These are phyloP conservation scores for Colletotrichum spaethianum DNA, from an alignment of 2,329 filamentous ascomycete genomes.

Conservation along the genomic window DNA sequence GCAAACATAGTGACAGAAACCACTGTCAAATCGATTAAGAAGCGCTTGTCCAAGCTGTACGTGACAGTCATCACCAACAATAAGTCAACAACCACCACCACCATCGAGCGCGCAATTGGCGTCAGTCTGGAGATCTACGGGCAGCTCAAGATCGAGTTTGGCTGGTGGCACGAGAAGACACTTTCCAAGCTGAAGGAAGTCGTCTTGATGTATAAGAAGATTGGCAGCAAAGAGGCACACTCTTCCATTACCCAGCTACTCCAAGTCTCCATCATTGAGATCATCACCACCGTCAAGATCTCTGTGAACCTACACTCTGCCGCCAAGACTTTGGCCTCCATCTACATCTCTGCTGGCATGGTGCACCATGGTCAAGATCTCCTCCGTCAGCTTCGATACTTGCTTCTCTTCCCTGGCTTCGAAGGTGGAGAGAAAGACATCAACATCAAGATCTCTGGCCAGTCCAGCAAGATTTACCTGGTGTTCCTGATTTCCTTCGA, in stretches of 20 bases:
- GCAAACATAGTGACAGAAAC: slow-evolving; percentile 53
- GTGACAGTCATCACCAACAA: slow-evolving; percentile 53
- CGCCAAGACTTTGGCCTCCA: slow-evolving; percentile 61
- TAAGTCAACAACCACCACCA: slow-evolving; percentile 52
- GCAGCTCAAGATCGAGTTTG: slow-evolving; percentile 58
- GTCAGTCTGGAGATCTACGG: slow-evolving; percentile 57
- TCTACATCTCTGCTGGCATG: slow-evolving; percentile 60
- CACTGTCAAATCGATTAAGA: slow-evolving; percentile 62
- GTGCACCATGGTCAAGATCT: slow-evolving; percentile 57
- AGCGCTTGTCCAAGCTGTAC: slow-evolving; percentile 64
- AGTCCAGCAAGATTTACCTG: slow-evolving; percentile 54
- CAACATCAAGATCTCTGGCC: slow-evolving; percentile 54
- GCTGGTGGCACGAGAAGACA: slow-evolving; percentile 62
- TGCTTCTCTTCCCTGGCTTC: slow-evolving; percentile 63
- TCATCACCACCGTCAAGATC: slow-evolving; percentile 52
- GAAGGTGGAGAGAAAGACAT: slow-evolving; percentile 46
- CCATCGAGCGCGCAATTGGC: slow-evolving; percentile 52
- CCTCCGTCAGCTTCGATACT: slow-evolving; percentile 63
- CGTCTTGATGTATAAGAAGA: slow-evolving; percentile 57
- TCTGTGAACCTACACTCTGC: slow-evolving; percentile 64
- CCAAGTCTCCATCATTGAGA: slow-evolving; percentile 56
- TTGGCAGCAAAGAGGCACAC: slow-evolving; percentile 55
- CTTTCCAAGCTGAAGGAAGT: slow-evolving; percentile 59
- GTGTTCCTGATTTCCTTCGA: slow-evolving; percentile 63
- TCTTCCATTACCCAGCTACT: slow-evolving; percentile 55